Evolutionary conservation across 768 basidiomycete species (phyloP).

Genomic region (Gymnopilus junonius): DNA sequence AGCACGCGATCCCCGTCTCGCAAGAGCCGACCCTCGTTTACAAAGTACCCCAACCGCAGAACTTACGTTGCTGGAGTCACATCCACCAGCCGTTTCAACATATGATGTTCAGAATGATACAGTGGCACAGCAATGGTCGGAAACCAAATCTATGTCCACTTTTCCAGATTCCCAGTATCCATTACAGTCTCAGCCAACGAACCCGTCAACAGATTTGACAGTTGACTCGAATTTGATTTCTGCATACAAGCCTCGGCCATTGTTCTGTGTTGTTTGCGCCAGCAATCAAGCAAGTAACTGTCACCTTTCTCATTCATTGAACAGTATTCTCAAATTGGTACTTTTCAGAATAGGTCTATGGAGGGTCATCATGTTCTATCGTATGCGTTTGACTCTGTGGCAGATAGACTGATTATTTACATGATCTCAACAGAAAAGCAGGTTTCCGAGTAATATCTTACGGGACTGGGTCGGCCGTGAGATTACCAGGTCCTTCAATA

Average conservation of each 20-base stretch:
- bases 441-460: slow-evolving; percentile 91
- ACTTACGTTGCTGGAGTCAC: slow-evolving; percentile 27
- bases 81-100: slow-evolving; percentile 42
- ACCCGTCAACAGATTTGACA: slow-evolving; percentile 3
- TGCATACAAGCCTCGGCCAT: slow-evolving; percentile 60
- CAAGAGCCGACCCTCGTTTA: slow-evolving; percentile 68
- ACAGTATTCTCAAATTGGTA: slow-evolving; percentile 7
- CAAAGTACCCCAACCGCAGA: slow-evolving; percentile 35
- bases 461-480: slow-evolving; percentile 96
- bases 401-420: slow-evolving; percentile 3
- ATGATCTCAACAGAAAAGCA: slow-evolving; percentile 68
- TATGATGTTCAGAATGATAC: slow-evolving; percentile 26
- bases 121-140: slow-evolving; percentile 24
- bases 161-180: slow-evolving; percentile 13
- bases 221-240: slow-evolving; percentile 2
- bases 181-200: slow-evolving; percentile 11
- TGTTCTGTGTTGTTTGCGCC: slow-evolving; percentile 99
- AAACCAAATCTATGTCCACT: slow-evolving; percentile 25
- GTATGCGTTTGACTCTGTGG: slow-evolving; percentile 52
- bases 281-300: slow-evolving; percentile 83
- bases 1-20: slow-evolving; percentile 81
- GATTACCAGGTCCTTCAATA: slow-evolving; percentile 93
- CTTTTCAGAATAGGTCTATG: slow-evolving; percentile 91
- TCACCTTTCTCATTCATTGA: slow-evolving; percentile 1
- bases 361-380: slow-evolving; percentile 91